A percentile compares a stretch with the other conserved stretches of the same genome.
phyloP scores from a whole-genome alignment of 2,329 filamentous ascomycete species.

The Venturia nashicola region DNA sequence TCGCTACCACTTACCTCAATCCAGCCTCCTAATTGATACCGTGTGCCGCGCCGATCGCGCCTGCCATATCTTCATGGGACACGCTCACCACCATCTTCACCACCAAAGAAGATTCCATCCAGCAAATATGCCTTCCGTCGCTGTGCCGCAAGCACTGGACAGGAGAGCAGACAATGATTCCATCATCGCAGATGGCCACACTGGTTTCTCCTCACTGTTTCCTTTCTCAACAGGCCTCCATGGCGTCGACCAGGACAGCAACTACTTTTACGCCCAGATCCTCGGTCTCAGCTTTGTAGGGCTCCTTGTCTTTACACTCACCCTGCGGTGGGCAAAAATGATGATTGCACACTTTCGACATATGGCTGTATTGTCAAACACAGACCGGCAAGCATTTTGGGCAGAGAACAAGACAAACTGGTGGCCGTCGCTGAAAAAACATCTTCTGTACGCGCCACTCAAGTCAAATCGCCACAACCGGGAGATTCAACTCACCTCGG shows the following conservation, averaged over 20 bases:
- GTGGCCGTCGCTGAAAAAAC: conserved; percentile 50
- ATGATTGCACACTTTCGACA: conserved; percentile 32
- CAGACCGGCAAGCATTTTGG: conserved; percentile 31
- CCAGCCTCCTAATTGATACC: not conserved
- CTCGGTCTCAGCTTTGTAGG: conserved; percentile 22
- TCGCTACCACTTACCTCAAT: not conserved
- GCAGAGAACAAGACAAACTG: conserved; percentile 29
- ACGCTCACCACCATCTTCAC: conserved; percentile 1
- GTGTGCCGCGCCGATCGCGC: not conserved
- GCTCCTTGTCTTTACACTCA: conserved; percentile 24
- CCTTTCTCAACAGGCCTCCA: conserved; percentile 22
- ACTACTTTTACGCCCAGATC: conserved; percentile 34
- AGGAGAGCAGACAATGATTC: not conserved
- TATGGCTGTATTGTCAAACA: conserved; percentile 30
- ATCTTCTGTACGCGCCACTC: conserved; percentile 59
- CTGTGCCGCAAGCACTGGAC: not conserved
- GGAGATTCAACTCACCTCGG: conserved; percentile 55
- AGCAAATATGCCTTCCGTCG: not conserved
- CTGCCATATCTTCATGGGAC: not conserved
- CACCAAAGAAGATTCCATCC: not conserved
- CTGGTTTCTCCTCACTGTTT: conserved; percentile 7
- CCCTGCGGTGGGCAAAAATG: conserved; percentile 30
- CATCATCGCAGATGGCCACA: not conserved
- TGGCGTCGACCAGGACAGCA: conserved; percentile 35
- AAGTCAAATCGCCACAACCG: conserved; percentile 65